These are phyloP conservation scores for Coffea eugenioides DNA, from an alignment of 257 asterid genomes.

Conservation along the genomic window DNA sequence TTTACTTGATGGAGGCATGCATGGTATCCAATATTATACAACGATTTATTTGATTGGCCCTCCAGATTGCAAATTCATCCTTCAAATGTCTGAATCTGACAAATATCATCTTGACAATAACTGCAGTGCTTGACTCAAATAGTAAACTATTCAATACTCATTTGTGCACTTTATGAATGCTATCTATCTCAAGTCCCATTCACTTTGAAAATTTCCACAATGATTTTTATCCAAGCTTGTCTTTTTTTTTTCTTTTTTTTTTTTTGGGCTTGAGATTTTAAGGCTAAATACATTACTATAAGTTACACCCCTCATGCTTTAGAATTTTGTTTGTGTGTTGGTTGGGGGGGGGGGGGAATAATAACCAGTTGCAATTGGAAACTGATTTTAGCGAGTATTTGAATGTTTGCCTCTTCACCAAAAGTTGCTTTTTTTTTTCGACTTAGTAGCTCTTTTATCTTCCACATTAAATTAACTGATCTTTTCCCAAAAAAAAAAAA, in stretches of 20 bases:
- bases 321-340: too few relatives aligned
- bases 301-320: too few relatives aligned
- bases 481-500: too few relatives aligned
- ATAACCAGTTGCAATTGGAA: too few relatives aligned
- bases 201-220: neutral
- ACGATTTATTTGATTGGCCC: neutral
- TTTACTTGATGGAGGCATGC: neutral
- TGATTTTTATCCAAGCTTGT: neutral
- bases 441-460: too few relatives aligned
- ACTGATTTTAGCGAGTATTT: too few relatives aligned
- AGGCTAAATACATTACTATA: too few relatives aligned
- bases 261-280: neutral
- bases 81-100: neutral
- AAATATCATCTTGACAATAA: neutral
- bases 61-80: neutral
- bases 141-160: too few relatives aligned
- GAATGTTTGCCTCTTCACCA: too few relatives aligned
- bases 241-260: neutral
- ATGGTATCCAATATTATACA: constrained; percentile 1
- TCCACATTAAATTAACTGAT: too few relatives aligned
- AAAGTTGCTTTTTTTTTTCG: too few relatives aligned
- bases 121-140: neutral
- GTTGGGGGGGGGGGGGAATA: too few relatives aligned
- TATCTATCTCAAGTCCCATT: neutral
- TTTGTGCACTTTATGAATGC: neutral